Evolutionary conservation across 192 early-diverging fungal species (phyloP), one percentile per base, ranked within the genome.

Genomic region (Thoreauomyces humboldtii): DNA sequence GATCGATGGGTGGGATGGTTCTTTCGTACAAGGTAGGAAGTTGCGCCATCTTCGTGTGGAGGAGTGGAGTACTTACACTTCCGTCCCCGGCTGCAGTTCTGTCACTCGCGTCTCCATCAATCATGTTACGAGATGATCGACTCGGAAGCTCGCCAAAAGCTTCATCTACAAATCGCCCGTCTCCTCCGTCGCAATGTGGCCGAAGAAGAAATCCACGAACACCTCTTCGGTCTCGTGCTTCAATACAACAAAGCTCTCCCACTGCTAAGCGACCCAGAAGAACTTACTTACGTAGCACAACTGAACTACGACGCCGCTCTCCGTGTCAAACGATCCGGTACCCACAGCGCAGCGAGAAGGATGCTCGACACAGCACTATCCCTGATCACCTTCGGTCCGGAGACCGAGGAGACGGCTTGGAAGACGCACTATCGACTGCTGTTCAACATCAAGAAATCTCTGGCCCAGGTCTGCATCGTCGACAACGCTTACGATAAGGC

Each of bases 131-230:
- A 52, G 0, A 66, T 61, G 45, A 43, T 74, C 4, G 32, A 22
- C 15, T 22, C 9, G 15, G 21, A 38, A 0, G 46, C 36, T 12
- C 61, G 56, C 1, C 36, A 59, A 48, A 34, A 28, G 0, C 29
- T 48, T 0, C 77, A 78, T 61, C 61, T 78, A 22, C 48, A 73
- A 56, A 73, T 79, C 35, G 73, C 67, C 15, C 38, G 74, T 5
- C 31, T 71, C 2, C 12, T 78, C 31, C 44, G 50, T 21, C 64
- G 47, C 7, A 64, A 24, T 37, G 15, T 52, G 24, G 19, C 31
- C 22, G 52, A 56, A 55, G 64, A 74, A 41, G 59, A 59, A 29
- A 46, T 59, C 7, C 17, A 61, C 32, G 69, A 57, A 5, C 36
- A 32, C 46, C 61, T 69, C 34, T 64, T 64, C 21, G 55, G 31